These are phyloP conservation scores for Phlebiopsis gigantea DNA, from an alignment of 768 basidiomycete species.

Conservation along the genomic window DNA sequence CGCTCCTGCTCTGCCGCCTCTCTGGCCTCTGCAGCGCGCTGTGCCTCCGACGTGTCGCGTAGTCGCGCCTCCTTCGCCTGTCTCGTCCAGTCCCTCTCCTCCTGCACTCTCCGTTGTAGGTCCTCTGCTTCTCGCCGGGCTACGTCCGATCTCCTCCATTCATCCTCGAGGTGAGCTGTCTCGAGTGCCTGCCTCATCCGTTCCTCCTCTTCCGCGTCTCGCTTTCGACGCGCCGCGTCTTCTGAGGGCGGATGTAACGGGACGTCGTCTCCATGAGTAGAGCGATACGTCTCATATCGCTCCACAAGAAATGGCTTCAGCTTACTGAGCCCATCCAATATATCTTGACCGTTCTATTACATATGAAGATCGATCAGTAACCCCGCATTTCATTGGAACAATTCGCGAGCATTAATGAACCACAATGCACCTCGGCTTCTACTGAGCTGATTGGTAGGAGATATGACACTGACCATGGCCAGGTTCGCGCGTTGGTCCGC, in stretches of 20 bases:
- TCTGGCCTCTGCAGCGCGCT: constrained; percentile 18
- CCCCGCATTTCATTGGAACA: not conserved
- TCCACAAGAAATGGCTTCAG: constrained; percentile 62
- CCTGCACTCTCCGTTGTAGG: constrained; percentile 16
- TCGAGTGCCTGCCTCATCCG: constrained; percentile 34
- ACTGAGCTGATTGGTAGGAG: too few species aligned
- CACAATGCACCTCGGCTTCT: not conserved
- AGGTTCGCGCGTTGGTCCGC: constrained; percentile 61
- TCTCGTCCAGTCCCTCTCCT: constrained; percentile 16
- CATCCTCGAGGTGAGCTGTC: constrained; percentile 28
- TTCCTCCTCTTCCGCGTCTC: constrained; percentile 30
- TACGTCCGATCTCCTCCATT: constrained; percentile 28
- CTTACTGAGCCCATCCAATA: constrained; percentile 58
- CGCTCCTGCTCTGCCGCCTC: constrained; percentile 19
- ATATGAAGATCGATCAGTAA: constrained; percentile 17
- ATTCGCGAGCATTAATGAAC: not conserved
- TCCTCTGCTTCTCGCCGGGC: constrained; percentile 20
- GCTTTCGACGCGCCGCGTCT: constrained; percentile 22
- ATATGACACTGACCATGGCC: constrained; percentile 49
- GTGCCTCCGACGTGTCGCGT: constrained; percentile 17
- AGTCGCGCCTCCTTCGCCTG: constrained; percentile 15
- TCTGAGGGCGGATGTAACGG: constrained; percentile 14
- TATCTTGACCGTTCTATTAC: constrained; percentile 65
- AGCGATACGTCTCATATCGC: constrained; percentile 46
- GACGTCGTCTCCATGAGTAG: constrained; percentile 10